Conservation (phyloP, 164 flowering plant species). For the Magnolia officinalis region DNA sequence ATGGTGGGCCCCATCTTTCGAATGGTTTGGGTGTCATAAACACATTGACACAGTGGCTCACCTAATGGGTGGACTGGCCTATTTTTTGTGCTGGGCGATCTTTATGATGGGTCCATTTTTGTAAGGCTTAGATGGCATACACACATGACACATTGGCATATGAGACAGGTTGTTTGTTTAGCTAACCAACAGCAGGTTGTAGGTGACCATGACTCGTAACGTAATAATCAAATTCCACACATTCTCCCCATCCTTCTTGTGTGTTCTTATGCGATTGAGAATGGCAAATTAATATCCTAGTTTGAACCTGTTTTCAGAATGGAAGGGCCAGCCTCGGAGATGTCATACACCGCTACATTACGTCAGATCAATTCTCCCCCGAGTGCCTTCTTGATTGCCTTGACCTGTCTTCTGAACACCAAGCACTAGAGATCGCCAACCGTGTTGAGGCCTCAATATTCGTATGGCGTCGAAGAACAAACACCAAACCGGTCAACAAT, state of each 20-base stretch:
- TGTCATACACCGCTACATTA: constrained; percentile 75
- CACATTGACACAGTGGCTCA: background rate
- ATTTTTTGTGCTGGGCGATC: too few relatives aligned
- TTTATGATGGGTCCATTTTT: too few relatives aligned
- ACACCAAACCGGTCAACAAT: constrained; percentile 30
- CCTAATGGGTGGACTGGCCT: background rate
- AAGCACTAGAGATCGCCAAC: constrained; percentile 84
- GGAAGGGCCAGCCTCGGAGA: constrained; percentile 91
- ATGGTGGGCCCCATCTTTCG: too few relatives aligned
- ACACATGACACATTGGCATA: too few relatives aligned
- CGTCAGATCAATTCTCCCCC: constrained; percentile 87
- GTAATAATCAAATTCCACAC: background rate
- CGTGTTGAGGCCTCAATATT: constrained; percentile 85
- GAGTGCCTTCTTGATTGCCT: constrained; percentile 95
- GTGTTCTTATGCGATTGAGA: background rate
- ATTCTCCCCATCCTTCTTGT: background rate
- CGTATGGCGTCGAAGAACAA: constrained; percentile 72
- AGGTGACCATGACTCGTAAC: background rate
- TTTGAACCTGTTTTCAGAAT: constrained; percentile 42
- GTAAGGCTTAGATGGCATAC: too few relatives aligned
- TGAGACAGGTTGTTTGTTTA: background rate
- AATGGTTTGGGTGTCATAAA: background rate
- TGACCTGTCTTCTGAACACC: constrained; percentile 78
- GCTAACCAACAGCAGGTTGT: background rate
- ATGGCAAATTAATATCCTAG: background rate